Evolutionary conservation across 306 rosid genomes (phyloP).

Genomic region (Amphicarpaea edgeworthii): DNA sequence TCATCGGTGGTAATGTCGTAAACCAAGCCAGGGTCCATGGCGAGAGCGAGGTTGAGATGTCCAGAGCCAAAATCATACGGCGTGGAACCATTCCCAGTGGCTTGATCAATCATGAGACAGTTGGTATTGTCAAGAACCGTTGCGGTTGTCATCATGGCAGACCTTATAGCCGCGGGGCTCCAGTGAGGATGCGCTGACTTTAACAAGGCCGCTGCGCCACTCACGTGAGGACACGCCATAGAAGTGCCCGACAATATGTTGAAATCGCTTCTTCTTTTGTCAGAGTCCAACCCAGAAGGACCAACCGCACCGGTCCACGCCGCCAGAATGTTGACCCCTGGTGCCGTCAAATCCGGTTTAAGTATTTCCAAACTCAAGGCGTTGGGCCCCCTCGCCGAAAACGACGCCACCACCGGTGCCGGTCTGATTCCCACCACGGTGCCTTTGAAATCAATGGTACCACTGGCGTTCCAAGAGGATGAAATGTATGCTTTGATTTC

Average conservation of each 20-base stretch:
- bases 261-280: slow-evolving; percentile 67
- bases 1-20: not conserved
- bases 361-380: not conserved
- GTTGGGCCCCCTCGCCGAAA: not conserved
- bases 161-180: slow-evolving; percentile 9
- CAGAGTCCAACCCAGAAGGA: slow-evolving; percentile 66
- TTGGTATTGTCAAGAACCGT: not conserved
- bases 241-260: slow-evolving; percentile 80
- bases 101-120: not conserved
- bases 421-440: slow-evolving; percentile 3
- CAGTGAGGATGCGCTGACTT: not conserved
- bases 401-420: slow-evolving; percentile 3
- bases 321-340: slow-evolving; percentile 13
- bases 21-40: slow-evolving; percentile 7
- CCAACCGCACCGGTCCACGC: slow-evolving; percentile 72
- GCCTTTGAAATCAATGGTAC: not conserved
- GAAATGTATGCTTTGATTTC: not conserved
- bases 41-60: slow-evolving; percentile 16
- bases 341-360: not conserved
- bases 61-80: slow-evolving; percentile 6
- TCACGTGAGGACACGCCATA: slow-evolving; percentile 86
- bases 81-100: not conserved
- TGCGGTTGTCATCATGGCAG: slow-evolving; percentile 15
- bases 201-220: slow-evolving; percentile 56
- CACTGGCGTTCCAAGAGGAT: not conserved